These are phyloP conservation scores for Talaromyces sp. DNA, from an alignment of 2,329 filamentous ascomycete species.

Conservation along the genomic window DNA sequence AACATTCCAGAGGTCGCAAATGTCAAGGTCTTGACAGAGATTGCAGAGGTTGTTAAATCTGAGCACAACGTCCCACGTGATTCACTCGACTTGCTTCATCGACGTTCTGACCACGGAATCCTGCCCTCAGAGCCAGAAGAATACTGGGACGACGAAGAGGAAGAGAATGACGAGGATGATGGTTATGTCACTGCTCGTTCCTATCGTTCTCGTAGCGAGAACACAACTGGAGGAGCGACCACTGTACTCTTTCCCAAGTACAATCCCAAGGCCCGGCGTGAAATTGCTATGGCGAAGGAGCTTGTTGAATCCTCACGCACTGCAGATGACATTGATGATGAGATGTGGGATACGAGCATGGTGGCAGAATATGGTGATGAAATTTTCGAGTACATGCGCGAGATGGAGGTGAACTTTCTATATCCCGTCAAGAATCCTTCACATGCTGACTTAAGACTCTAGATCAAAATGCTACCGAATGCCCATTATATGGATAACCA, in stretches of 20 bases:
- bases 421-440: background rate
- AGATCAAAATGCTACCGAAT: constrained; percentile 80
- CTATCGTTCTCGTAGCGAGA: constrained; percentile 70
- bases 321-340: constrained; percentile 77
- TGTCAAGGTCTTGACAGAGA: constrained; percentile 16
- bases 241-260: constrained; percentile 70
- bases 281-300: constrained; percentile 66
- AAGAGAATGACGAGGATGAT: constrained; percentile 70
- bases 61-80: constrained; percentile 18
- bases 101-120: constrained; percentile 24
- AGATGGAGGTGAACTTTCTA: constrained; percentile 66
- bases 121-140: constrained; percentile 59
- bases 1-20: constrained; percentile 13
- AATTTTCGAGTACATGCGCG: constrained; percentile 88
- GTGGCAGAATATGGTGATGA: constrained; percentile 95
- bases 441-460: constrained; percentile 25
- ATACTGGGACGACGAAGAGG: constrained; percentile 73
- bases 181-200: constrained; percentile 74
- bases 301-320: constrained; percentile 66
- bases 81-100: constrained; percentile 22
- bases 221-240: constrained; percentile 63
- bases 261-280: constrained; percentile 65
- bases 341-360: constrained; percentile 93
- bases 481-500: constrained; percentile 96
- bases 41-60: constrained; percentile 19